Conservation (phyloP, 441 rosid species). For the Bocquillonia castaneifolia region DNA sequence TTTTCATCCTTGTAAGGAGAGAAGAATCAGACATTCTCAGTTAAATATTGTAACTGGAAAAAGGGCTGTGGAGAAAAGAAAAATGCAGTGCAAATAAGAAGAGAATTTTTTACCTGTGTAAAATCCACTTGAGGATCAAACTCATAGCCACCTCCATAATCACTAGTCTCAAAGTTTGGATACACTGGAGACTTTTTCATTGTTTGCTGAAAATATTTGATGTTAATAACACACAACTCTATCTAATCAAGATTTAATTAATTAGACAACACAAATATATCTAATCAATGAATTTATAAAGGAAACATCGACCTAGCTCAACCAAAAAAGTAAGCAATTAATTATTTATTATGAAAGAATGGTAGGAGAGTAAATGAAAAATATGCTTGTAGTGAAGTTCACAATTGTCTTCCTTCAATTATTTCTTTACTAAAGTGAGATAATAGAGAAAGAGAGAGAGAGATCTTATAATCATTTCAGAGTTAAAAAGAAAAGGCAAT, state of each 20-base stretch:
- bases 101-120: conserved; percentile 32
- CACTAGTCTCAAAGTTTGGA: conserved; percentile 32
- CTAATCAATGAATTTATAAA: conserved; percentile 6
- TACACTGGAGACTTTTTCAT: conserved; percentile 32
- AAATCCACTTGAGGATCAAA: conserved; percentile 47
- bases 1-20: neutral
- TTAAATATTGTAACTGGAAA: too few relatives aligned
- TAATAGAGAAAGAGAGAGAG: neutral
- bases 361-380: neutral
- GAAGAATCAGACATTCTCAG: neutral
- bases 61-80: too few relatives aligned
- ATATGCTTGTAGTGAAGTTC: conserved; percentile 20
- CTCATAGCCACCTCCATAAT: conserved; percentile 28
- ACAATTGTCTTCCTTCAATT: conserved; percentile 15
- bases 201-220: conserved; percentile 19
- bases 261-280: neutral
- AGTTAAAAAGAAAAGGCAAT: conserved; percentile 15
- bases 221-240: neutral
- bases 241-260: too few relatives aligned
- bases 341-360: too few relatives aligned
- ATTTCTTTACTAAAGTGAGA: conserved; percentile 13
- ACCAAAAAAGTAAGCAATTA: too few relatives aligned
- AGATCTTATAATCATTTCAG: conserved; percentile 12
- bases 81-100: neutral
- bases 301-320: neutral